Evolutionary conservation across 768 basidiomycete genomes (phyloP), one percentile per base, ranked within the genome.

Genomic region (Lactarius sp.): DNA sequence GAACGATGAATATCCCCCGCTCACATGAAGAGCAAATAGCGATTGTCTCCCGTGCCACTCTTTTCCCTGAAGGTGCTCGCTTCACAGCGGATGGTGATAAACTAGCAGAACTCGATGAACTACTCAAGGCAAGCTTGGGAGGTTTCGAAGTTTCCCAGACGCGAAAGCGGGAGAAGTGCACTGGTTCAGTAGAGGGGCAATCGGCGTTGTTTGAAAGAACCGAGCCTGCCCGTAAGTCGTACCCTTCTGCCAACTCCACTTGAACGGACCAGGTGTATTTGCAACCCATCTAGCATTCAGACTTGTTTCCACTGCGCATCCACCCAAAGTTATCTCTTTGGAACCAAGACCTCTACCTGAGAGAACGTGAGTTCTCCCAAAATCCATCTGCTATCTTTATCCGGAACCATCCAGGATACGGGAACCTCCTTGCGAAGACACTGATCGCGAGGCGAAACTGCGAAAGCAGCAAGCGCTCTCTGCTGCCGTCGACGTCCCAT

Each of bases 401-500:
- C 52, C 39, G 46, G 22, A 51, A 39, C 27, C 16, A 9, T 22
- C 31, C 61, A 75, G 75, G 49, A 54, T 66, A 13, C 61, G 67
- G 34, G 73, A 71, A 18, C 74, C 71, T 20, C 51, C 73, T 8
- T 66, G 56, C 33, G 75, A 75, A 59, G 75, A 76, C 53, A 70
- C 70, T 7, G 65, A 67, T 12, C 58, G 52, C 12, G 72, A 75
- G 36, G 74, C 73, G 2, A 57, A 65, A 22, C 37, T 63, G 5
- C 69, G 75, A 33, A 68, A 64, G 3, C 39, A 62, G 2, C 72
- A 69, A 16, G 75, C 75, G 1, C 62, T 56, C 10, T 71, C 68
- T 4, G 68, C 66, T 41, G 74, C 73, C 6, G 74, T 76, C 10
- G 73, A 75, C 41, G 60, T 69, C 4, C 65, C 61, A 6, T 69